Evolutionary conservation across 106 monocot genomes (phyloP), one percentile per base, ranked within the genome.

Genomic region (Allium cepa): DNA sequence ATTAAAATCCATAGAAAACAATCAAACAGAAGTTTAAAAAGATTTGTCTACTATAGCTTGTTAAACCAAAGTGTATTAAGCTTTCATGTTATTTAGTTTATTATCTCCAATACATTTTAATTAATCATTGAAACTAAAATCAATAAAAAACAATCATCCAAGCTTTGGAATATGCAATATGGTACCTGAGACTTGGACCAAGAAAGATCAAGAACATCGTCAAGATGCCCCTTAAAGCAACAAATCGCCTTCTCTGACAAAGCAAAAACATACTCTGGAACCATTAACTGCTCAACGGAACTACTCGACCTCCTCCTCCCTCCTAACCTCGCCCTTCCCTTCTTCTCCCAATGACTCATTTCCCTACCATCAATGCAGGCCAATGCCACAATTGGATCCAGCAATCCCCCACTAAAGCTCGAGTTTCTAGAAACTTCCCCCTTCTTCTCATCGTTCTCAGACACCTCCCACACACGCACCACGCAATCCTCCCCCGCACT

Each of bases 101-200:
- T 10, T 53, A 10, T 53, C 10, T 9, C 52, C 52, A 53, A 53
- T 53, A 53, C 52, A 13, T 10, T 13, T 13, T 9, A 53, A 55
- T 11, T 12, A 7, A 55, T 55, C 53, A 11, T 8, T 55, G 53
- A 12, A 2, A 55, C 1, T 55, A 55, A 12, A 3, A 55, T 55
- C 3, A 0, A 55, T 55, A 55, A 11, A 15, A 53, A 11, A 12
- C 0, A 53, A 53, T 53, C 1, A 12, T 12, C 53, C 15, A 15
- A 55, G 11, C 53, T 12, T 12, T 12, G 53, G 15, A 66, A n/a
- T 18, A 18, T 49, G 8, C 10, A 55, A 55, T 55, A 36, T 36
- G 49, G 17, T 63, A 94, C 94, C 94, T 88, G 76, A 47, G 90
- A 87, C 76, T 85, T 91, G 26, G 94, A 94, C 94, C 94, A 94